Evolutionary conservation across 2,329 filamentous ascomycete species (phyloP).

Genomic region (Colletotrichum sp.): DNA sequence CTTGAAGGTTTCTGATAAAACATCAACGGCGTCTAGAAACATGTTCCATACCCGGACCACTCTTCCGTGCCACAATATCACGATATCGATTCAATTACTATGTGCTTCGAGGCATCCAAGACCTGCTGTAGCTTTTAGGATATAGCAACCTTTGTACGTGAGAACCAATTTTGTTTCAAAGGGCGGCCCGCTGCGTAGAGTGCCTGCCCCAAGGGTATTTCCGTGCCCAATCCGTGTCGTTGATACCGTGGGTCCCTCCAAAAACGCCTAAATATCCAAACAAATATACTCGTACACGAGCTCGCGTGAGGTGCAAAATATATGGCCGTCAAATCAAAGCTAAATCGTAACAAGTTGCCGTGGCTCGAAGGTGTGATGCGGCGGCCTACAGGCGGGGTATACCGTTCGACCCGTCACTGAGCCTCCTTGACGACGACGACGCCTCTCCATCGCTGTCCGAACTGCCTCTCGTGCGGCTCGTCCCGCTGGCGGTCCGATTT

Average conservation of each 20-base stretch:
- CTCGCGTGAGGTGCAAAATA: neutral
- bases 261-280: neutral
- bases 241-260: neutral
- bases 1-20: neutral
- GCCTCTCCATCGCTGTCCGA: conserved; percentile 28
- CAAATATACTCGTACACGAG: neutral
- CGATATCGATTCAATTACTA: neutral
- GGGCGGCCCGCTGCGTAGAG: neutral
- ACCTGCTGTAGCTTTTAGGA: neutral
- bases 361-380: neutral
- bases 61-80: neutral
- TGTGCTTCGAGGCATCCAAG: neutral
- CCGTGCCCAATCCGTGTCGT: conserved; percentile 7
- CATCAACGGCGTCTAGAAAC: neutral
- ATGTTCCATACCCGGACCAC: neutral
- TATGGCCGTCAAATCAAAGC: neutral
- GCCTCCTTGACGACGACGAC: conserved; percentile 24
- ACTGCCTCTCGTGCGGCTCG: conserved; percentile 25
- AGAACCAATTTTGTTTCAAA: conserved; percentile 1
- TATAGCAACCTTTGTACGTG: neutral
- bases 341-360: neutral
- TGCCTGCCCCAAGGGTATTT: conserved; percentile 14
- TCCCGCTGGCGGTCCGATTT: conserved; percentile 23
- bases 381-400: conserved; percentile 35
- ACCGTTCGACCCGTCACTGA: conserved; percentile 37